These are phyloP conservation scores for Phytophthora sp. DNA, from an alignment of 352 stramenopile genomes.

Conservation along the genomic window DNA sequence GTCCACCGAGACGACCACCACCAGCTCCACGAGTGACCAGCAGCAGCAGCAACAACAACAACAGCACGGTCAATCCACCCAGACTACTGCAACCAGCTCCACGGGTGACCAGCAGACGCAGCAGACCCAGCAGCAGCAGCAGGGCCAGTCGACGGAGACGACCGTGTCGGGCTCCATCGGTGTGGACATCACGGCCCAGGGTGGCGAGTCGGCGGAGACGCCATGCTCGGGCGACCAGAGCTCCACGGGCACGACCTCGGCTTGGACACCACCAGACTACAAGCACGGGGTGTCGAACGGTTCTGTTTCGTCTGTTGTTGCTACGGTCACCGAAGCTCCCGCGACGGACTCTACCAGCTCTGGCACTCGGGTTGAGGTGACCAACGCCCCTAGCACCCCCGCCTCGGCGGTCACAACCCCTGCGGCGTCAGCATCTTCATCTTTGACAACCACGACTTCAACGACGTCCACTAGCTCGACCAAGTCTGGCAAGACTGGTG, in stretches of 20 bases:
- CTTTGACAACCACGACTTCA: constrained; percentile 3
- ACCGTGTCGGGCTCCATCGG: constrained; percentile 9
- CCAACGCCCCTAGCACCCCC: background rate
- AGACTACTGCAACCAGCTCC: background rate
- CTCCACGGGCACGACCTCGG: constrained; percentile 4
- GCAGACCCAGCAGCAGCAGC: background rate
- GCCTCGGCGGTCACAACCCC: background rate
- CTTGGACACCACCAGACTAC: constrained; percentile 10
- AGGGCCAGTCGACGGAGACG: background rate
- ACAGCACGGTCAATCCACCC: background rate
- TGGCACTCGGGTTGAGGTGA: constrained; percentile 6
- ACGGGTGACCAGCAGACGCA: background rate
- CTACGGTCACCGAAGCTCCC: background rate
- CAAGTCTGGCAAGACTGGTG: constrained; percentile 17
- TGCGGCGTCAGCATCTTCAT: too few relatives aligned
- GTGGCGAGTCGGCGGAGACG: constrained; percentile 6
- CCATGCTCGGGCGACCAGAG: constrained; percentile 17
- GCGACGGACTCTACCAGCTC: background rate
- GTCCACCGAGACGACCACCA: background rate
- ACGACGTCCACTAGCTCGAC: background rate
- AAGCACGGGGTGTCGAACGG: constrained; percentile 14
- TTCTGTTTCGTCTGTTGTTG: constrained; percentile 3
- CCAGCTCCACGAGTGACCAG: background rate
- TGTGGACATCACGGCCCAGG: background rate
- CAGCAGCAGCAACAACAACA: background rate